Evolutionary conservation across 345 rosid genomes (phyloP), one percentile per base, ranked within the genome.

Genomic region (Corchorus capsularis): DNA sequence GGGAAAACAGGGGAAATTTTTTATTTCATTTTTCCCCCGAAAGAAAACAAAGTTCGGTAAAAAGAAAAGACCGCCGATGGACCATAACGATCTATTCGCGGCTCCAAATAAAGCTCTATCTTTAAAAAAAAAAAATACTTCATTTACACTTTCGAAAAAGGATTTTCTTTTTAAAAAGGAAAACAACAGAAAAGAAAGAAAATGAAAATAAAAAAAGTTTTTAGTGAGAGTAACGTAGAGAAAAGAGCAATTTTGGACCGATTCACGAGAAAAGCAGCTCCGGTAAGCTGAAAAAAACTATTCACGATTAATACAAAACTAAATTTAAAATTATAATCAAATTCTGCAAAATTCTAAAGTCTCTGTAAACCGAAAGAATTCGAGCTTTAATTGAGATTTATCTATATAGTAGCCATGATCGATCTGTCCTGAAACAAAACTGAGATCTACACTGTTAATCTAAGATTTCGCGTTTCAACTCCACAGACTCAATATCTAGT

Each of bases 231-330:
- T 7, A 22, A 53, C 22, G 27, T 27, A 55, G 34, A 22, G 43
- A 66, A 66, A 41, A 66, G 53, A 45, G 17, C 62, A 53, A 53
- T 22, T 41, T 63, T 63, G 77, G 77, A 54, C 50, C 8, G 47
- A 35, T 12, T 50, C 61, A 45, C 8, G 20, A 43, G 46, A 34
- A 63, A 74, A 62, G 45, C 19, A 49, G n/a, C 57, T 73, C 22
- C 45, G 17, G 22, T 8, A 45, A 54, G 4, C 16, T 9, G 3
- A n/a, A 39, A 17, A n/a, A 39, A 10, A n/a, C 14, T 22, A 56
- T 37, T 17, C 68, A 61, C 32, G 50, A n/a, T 8, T 20, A 41
- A 20, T 20, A 55, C 12, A 39, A 53, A 60, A 43, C 3, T 53
- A 54, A 69, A 22, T 22, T 34, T 19, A 32, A 3, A 69, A 8